Evolutionary conservation across 306 rosid species (phyloP), one percentile per base, ranked within the genome.

Genomic region (Dryas drummondii): DNA sequence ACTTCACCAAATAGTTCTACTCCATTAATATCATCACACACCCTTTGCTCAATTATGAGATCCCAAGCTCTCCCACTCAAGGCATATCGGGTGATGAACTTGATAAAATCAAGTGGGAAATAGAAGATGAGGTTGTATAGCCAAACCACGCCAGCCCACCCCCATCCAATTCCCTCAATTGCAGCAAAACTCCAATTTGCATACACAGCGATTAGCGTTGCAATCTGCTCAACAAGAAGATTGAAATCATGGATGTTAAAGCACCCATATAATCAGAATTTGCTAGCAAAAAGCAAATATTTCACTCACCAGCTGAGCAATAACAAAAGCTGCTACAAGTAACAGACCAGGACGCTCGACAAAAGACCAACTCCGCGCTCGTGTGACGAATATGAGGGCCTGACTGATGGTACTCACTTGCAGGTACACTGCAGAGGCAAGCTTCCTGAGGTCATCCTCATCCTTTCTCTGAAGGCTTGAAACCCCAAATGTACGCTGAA

Each of bases 81-180:
- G 44, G 93, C 92, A 10, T 92, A 92, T 66, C 92, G 88, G 79
- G 76, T 83, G 49, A 87, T 7, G 84, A 90, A 88, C 82, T 90
- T 90, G 86, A 90, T 83, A 0, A 88, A 71, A 74, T 92, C 97
- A 48, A 92, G 97, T 10, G 97, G 96, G 70, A 92, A 57, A 73
- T 85, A 92, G 72, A 86, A 92, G 75, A 90, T 44, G 71, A 92
- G 83, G 79, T 92, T 92, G 68, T 92, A 92, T 13, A 92, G 89
- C 97, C 97, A 92, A 57, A 92, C 79, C 26, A 88, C 84, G 67
- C 97, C 97, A 55, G 97, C 96, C 97, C 96, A 92, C 51, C 97
- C 92, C 96, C 97, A 92, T 41, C 97, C 97, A 63, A 87, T 78
- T 76, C 97, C 97, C 80, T 84, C 84, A 49, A 92, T 84, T 12